Evolutionary conservation across 768 basidiomycete genomes (phyloP), one percentile per base, ranked within the genome.

Genomic region (Pulveroboletus sp.): DNA sequence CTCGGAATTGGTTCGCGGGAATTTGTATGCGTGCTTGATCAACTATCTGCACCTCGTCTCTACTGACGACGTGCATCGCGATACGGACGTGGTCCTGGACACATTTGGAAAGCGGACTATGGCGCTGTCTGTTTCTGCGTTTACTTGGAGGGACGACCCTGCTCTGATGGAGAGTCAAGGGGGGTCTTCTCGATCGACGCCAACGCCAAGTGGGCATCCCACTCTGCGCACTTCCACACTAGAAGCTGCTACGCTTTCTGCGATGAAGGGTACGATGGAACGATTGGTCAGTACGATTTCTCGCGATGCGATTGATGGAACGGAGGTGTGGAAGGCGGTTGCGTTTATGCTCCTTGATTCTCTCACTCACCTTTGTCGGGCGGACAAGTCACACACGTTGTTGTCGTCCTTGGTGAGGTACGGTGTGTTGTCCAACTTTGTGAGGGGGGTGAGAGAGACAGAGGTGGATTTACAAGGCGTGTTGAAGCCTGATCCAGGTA

Each of bases 321-420:
- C 89, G 15, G 93, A 97, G 67, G 90, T 97, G 2, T 98, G 95
- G 95, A 91, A 91, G 70, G 94, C 93, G 3, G 82, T 97, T 14
- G 90, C 94, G 8, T 97, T 93, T 64, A 87, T 93, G 75, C 73
- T 93, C 3, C 74, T 97, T 38, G 91, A 94, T 58, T 83, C 88
- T 0, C 75, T 94, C 8, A 77, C 87, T 15, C 79, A 86, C 39
- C 71, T 94, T 0, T 88, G 83, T 35, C 79, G 79, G 26, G 67
- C 72, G 42, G 86, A 92, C 56, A 86, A 82, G 68, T 84, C 85
- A 42, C 77, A 86, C 47, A 60, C 73, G 10, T 73, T 89, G 18
- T 66, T 89, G 39, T 64, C 73, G 9, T 69, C 78, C 1, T 69
- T 96, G 24, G 76, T 76, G 24, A 77, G 83, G 39, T 82, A 89